Evolutionary conservation across 176 grass and related monocot genomes (phyloP), one percentile per base, ranked within the genome.

Genomic region (Poa pratensis): DNA sequence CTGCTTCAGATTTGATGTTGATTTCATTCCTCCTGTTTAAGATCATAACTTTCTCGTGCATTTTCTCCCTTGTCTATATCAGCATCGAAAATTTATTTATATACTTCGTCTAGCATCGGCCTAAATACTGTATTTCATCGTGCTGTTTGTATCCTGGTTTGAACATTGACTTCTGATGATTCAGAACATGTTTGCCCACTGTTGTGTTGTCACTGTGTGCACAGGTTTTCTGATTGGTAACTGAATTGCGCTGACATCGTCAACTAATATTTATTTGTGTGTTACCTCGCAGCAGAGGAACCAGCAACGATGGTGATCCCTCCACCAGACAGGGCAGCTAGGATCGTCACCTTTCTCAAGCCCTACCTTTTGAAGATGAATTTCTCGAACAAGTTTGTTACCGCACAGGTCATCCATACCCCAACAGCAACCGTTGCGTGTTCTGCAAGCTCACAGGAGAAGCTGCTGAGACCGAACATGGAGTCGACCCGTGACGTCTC

Each of bases 381-480:
- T 81, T 94, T 97, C 92, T 78, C 95, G 23, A 91, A 92, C 84
- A 90, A 92, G 52, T 92, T 77, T 32, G 88, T 94, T n/a, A 88
- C 52, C 1, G 90, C 88, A 24, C 92, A 97, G 66, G 92, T 97
- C 34, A 24, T 97, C 35, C 95, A 94, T 48, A 88, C 75, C 8
- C 95, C 92, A 73, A 97, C 88, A 7, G 81, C 92, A 42, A 88
- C 88, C 0, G 74, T 91, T 3, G 92, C 92, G 1, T 86, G 72
- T 20, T 97, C 86, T 3, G 95, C 90, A n/a, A 94, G 92, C 79
- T 94, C 92, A 0, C 83, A 97, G 81, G 95, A 97, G 77, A 92
- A 94, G 86, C 61, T 94, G 11, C 50, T 94, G 43, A 94, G 78
- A 73, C 92, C 86, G 3, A 84, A 75, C 75, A 66, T 94, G 90